These are phyloP conservation scores for Ceratocystis cacaofunesta DNA, from an alignment of 2,329 filamentous ascomycete species.

Conservation along the genomic window DNA sequence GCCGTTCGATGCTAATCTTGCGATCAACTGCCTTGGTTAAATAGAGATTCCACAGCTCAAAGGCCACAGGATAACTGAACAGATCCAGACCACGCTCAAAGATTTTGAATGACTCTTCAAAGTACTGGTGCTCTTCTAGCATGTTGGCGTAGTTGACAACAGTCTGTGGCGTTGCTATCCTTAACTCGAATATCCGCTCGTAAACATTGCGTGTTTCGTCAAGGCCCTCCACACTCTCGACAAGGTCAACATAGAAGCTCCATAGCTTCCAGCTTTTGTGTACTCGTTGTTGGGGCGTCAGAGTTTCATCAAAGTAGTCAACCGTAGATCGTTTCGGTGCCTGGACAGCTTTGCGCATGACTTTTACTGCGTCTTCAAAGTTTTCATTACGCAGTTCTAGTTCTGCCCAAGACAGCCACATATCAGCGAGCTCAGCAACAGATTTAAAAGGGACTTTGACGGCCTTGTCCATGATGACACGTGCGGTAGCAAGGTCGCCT, in stretches of 20 bases:
- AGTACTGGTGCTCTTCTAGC: slow-evolving; percentile 86
- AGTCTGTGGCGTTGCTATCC: slow-evolving; percentile 93
- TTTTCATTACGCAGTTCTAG: slow-evolving; percentile 94
- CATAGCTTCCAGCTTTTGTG: slow-evolving; percentile 99
- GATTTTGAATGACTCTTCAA: slow-evolving; percentile 93
- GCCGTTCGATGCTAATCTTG: slow-evolving; percentile 84
- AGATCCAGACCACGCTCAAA: slow-evolving; percentile 92
- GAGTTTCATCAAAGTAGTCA: slow-evolving; percentile 94
- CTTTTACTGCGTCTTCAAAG: slow-evolving; percentile 82
- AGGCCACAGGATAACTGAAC: slow-evolving; percentile 96
- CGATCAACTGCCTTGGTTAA: slow-evolving; percentile 93
- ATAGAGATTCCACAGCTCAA: slow-evolving; percentile 97
- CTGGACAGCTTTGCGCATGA: slow-evolving; percentile 95
- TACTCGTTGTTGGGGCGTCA: slow-evolving; percentile 87
- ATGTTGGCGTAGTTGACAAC: slow-evolving; percentile 97
- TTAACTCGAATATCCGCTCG: slow-evolving; percentile 92
- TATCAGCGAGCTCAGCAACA: slow-evolving; percentile 89
- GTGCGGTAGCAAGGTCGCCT: slow-evolving; percentile 67
- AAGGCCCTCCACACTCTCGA: slow-evolving; percentile 81
- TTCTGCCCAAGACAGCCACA: slow-evolving; percentile 98
- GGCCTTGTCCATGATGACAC: slow-evolving; percentile 92
- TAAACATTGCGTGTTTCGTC: slow-evolving; percentile 92
- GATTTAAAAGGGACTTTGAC: slow-evolving; percentile 97
- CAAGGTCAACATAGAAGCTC: slow-evolving; percentile 97
- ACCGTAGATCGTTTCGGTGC: slow-evolving; percentile 95